Percentiles rank a stretch among this genome's conserved stretches.
Conservation (phyloP, 2,329 filamentous ascomycete genomes). For the Talaromyces amestolkiae region DNA sequence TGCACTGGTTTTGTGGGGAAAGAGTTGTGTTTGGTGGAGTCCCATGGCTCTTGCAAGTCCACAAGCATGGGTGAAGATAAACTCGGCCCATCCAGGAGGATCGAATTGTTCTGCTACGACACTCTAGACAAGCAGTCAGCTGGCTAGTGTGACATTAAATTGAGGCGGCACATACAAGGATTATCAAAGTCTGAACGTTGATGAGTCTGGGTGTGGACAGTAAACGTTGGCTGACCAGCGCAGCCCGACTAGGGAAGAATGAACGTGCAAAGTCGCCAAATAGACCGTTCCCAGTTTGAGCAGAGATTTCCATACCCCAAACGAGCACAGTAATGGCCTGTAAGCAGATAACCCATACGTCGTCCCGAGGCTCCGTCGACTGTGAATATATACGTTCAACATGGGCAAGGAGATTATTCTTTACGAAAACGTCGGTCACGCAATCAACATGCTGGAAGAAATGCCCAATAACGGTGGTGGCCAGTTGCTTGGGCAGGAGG, state of each 20-base stretch:
- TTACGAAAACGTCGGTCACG: too few relatives aligned
- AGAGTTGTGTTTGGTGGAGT: conserved; percentile 15
- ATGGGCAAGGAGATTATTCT: too few relatives aligned
- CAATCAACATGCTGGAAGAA: too few relatives aligned
- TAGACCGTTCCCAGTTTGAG: conserved; percentile 13
- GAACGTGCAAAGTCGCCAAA: conserved; percentile 19
- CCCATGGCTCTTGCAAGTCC: conserved; percentile 20
- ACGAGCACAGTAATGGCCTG: conserved; percentile 19
- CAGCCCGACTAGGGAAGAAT: conserved; percentile 18
- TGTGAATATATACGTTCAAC: conserved; percentile 19
- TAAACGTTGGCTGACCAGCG: conserved; percentile 17
- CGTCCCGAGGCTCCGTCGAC: too few relatives aligned
- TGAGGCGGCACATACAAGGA: too few relatives aligned
- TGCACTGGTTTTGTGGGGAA: neutral
- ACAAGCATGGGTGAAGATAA: conserved; percentile 20
- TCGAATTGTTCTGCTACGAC: conserved; percentile 20
- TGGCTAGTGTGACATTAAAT: too few relatives aligned
- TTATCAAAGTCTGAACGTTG: conserved; percentile 15
- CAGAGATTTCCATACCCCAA: conserved; percentile 17
- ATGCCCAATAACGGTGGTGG: too few relatives aligned
- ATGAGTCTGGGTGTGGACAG: conserved; percentile 20
- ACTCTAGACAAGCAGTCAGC: conserved; percentile 2
- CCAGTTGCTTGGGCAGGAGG: too few relatives aligned
- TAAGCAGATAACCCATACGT: too few relatives aligned
- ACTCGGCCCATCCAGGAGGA: conserved; percentile 18